These are phyloP conservation scores for Syncephalastrum sp. DNA, from an alignment of 371 early-diverging fungal species.

Conservation along the genomic window DNA sequence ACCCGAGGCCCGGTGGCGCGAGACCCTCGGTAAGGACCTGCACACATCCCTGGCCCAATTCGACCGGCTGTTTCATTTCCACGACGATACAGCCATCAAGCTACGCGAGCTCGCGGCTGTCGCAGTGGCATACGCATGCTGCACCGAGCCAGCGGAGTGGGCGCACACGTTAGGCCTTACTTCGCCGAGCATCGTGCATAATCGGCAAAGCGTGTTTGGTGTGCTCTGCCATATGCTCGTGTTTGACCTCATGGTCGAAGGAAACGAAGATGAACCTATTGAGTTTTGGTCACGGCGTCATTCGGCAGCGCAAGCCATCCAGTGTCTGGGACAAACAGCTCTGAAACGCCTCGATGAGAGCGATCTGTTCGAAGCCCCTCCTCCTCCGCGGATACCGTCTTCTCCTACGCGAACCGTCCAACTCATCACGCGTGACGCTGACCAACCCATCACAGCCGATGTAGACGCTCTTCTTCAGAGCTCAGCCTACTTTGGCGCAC, in stretches of 20 bases:
- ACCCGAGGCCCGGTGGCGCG: neutral
- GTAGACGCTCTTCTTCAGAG: slow-evolving; percentile 12
- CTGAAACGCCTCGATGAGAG: neutral
- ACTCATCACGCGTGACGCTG: no score
- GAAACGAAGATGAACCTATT: neutral
- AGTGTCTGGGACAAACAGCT: slow-evolving; percentile 11
- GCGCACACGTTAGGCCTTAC: slow-evolving; percentile 12
- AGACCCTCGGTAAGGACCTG: neutral
- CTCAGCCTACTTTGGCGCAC: slow-evolving; percentile 29
- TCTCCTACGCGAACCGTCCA: neutral
- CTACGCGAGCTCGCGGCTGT: slow-evolving; percentile 32
- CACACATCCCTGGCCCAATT: slow-evolving; percentile 11
- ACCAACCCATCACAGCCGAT: slow-evolving; percentile 9
- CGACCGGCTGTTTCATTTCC: slow-evolving; percentile 18
- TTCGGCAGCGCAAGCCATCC: slow-evolving; percentile 38
- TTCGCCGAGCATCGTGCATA: neutral
- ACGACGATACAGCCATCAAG: slow-evolving; percentile 24
- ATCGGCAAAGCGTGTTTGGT: slow-evolving; percentile 14
- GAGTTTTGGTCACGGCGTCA: slow-evolving; percentile 17
- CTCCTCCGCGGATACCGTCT: neutral
- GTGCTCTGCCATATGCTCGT: slow-evolving; percentile 38
- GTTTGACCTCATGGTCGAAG: slow-evolving; percentile 23
- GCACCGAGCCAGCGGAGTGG: slow-evolving; percentile 8
- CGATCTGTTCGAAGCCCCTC: neutral
- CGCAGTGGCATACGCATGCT: slow-evolving; percentile 25